Percentiles rank a stretch among this genome's conserved stretches.
Conservation (phyloP, 2,329 filamentous ascomycete species). For the Capronia epimyces region DNA sequence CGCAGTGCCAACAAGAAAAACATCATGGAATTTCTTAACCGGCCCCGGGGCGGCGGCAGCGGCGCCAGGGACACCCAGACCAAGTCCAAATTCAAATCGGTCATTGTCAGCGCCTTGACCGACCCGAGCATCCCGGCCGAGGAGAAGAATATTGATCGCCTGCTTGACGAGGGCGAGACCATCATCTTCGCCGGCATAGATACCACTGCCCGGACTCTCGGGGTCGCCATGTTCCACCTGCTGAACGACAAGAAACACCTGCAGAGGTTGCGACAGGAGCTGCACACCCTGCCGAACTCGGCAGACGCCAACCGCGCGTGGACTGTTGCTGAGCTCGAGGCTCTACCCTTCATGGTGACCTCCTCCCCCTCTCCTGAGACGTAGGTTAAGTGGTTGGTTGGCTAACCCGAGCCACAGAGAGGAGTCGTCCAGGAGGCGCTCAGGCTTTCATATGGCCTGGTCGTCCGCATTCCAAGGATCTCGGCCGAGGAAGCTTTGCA, state of each 20-base stretch:
- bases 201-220: conserved; percentile 33
- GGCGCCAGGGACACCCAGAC: too few species aligned
- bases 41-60: too few species aligned
- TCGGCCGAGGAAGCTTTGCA: conserved; percentile 27
- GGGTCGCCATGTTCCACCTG: conserved; percentile 32
- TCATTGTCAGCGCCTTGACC: conserved; percentile 33
- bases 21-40: conserved; percentile 10
- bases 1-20: conserved; percentile 5
- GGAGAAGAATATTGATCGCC: conserved; percentile 34
- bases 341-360: conserved; percentile 21
- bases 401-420: too few species aligned
- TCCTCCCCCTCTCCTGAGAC: too few species aligned
- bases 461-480: conserved; percentile 18
- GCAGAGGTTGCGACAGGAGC: conserved; percentile 15
- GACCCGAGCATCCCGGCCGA: conserved; percentile 30
- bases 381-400: neutral
- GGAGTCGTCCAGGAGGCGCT: conserved; percentile 31
- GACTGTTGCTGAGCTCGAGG: too few species aligned
- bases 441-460: conserved; percentile 25
- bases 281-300: conserved; percentile 35
- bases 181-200: conserved; percentile 33
- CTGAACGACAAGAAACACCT: conserved; percentile 7
- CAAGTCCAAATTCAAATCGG: conserved; percentile 8
- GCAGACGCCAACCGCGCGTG: too few species aligned
- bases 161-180: conserved; percentile 33